Evolutionary conservation across 345 rosid genomes (phyloP), one percentile per base, ranked within the genome.

Genomic region (Boechera stricta): DNA sequence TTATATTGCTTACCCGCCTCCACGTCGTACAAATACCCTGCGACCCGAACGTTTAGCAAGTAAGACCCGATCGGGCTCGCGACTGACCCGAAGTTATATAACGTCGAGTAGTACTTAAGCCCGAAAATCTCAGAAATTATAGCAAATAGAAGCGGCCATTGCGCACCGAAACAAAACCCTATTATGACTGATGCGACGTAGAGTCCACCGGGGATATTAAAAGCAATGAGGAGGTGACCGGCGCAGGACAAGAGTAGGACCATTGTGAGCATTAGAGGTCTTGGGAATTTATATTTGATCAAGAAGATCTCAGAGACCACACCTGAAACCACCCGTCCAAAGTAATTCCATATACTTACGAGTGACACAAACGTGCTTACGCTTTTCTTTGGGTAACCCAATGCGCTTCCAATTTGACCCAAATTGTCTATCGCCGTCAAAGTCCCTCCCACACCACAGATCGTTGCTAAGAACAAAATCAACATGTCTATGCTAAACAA

Each of bases 301-400:
- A 76, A 67, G 42, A 85, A 78, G 62, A 80, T 77, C 77, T 87
- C 90, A 0, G 86, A 87, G 47, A 71, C 79, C 0, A 83, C 85
- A 29, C 88, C 86, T 2, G 90, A 60, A 10, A 79, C 80, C 3
- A 82, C 79, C 51, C 90, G 85, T 16, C 90, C 90, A 18, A 80
- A 80, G 81, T 79, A 87, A 29, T 83, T 87, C 90, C 88, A 85
- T 68, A 85, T 83, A 74, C 90, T 87, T 10, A 87, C 83, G 4
- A 87, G 83, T 9, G 90, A 85, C 18, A 87, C 77, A 51, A 87
- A 87, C 6, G 87, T 83, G 62, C 83, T 69, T 24, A 76, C 76
- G 44, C 83, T 82, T 42, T 51, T 77, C 45, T 64, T 74, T 8
- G 84, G 86, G 47, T 87, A 87, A 29, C 87, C 87, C 0, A 83